Base-by-base conservation (phyloP, 352 stramenopile genomes). In the Pythium angustatum region DNA sequence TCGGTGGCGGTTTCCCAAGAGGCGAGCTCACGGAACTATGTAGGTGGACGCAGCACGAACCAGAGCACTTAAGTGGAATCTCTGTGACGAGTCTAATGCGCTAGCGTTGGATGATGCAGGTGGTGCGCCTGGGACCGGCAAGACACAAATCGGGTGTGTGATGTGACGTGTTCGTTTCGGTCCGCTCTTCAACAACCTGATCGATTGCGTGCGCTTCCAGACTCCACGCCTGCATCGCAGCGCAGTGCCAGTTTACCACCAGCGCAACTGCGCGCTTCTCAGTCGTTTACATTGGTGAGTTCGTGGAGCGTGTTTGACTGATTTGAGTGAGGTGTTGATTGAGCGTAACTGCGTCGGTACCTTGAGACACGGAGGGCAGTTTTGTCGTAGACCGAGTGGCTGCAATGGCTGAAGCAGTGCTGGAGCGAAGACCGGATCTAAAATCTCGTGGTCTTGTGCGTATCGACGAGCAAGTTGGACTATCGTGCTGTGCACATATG, bases 341-440 rank as follows among this genome's bases (percentile, higher is more conserved):
- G 8, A 19, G 14, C 45, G 3, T 26, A 52, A 52, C 45, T 17
- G 14, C 36, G 6, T 9, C 9, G 26, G 15, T 54, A 3, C 1
- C 26, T 12, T 21, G 26, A 97, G 75, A 96, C 86, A 85, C 93
- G 24, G 96, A 99, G 77, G 94, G 94, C 2, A 96, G 87, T 71
- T 98, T 98, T 62, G 76, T 92, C 30, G 69, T 94, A 5, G 89
- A 98, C 55, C 86, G 96, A 47, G 80, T 95, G 7, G 79, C 71
- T 17, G 59, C 71, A 11, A 98, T 98, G 86, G 93, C 96, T 0
- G 41, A 78, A 22, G 69, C 79, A 14, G 84, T 98, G 22, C 44
- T 88, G 1, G 45, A 90, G 3, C 34, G n/a, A 10, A 55, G 50
- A 2, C 55, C 27, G 12, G 92, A 98, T 71, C 83, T 94, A 24